Percentiles rank a stretch among this genome's conserved stretches.
These are phyloP conservation scores for Aspergillus puulaauensis DNA, from an alignment of 2,329 filamentous ascomycete species.

Conservation along the genomic window DNA sequence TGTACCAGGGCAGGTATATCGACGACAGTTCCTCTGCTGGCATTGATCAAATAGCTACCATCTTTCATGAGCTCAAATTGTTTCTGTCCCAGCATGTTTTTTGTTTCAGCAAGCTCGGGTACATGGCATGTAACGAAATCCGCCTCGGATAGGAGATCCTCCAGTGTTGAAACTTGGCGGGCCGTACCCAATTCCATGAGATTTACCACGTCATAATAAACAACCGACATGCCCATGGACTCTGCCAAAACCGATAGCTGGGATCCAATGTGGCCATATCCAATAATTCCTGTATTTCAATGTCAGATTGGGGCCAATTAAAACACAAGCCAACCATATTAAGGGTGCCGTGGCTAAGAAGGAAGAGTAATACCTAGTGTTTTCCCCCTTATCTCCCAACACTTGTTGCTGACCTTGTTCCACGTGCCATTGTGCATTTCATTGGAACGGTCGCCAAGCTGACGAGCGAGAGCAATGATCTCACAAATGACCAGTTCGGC, in stretches of 20 bases:
- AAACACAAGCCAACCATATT: neutral
- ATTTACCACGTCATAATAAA: constrained; percentile 94
- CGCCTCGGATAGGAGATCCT: constrained; percentile 71
- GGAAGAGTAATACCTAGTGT: constrained; percentile 65
- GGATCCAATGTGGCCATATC: constrained; percentile 95
- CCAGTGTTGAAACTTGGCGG: constrained; percentile 74
- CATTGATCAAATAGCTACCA: constrained; percentile 93
- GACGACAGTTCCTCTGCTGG: constrained; percentile 88
- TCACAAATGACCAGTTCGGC: constrained; percentile 94
- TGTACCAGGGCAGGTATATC: constrained; percentile 90
- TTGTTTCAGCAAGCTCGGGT: constrained; percentile 88
- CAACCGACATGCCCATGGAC: constrained; percentile 96
- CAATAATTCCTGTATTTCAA: constrained; percentile 70
- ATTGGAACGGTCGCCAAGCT: constrained; percentile 87
- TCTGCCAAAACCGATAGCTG: constrained; percentile 95
- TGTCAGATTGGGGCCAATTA: constrained; percentile 14
- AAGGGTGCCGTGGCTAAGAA: neutral
- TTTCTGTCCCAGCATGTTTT: constrained; percentile 79
- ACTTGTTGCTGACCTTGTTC: constrained; percentile 96
- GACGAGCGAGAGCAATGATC: constrained; percentile 87
- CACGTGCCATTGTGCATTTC: constrained; percentile 93
- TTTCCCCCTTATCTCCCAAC: constrained; percentile 98
- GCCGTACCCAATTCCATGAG: constrained; percentile 92
- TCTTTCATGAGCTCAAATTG: constrained; percentile 88
- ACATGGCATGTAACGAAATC: constrained; percentile 97